These are phyloP conservation scores for Trichoderma parareesei DNA, from an alignment of 495 filamentous ascomycete species.

Conservation along the genomic window DNA sequence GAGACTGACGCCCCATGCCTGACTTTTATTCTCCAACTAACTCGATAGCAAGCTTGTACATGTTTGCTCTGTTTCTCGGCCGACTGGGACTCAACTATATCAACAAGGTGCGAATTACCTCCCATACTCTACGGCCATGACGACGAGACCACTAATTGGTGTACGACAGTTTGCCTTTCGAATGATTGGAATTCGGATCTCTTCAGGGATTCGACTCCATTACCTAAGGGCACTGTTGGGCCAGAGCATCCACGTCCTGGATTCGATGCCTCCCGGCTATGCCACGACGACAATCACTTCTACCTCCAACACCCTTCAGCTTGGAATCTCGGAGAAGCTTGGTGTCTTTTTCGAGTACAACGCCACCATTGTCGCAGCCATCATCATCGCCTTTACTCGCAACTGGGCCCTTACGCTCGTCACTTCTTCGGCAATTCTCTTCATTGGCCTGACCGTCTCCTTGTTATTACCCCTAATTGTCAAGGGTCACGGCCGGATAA, in stretches of 20 bases:
- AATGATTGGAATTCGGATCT: constrained; percentile 46
- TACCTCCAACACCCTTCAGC: constrained; percentile 55
- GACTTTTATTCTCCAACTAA: background rate
- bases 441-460: constrained; percentile 49
- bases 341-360: constrained; percentile 44
- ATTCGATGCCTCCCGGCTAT: constrained; percentile 45
- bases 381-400: constrained; percentile 47
- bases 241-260: constrained; percentile 45
- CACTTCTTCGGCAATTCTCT: constrained; percentile 46
- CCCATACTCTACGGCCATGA: background rate
- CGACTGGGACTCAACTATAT: constrained; percentile 51
- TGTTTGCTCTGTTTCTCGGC: constrained; percentile 56
- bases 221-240: constrained; percentile 45
- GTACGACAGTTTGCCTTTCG: constrained; percentile 42
- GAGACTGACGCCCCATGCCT: background rate
- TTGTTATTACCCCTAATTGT: constrained; percentile 48
- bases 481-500: constrained; percentile 32
- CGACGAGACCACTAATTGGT: constrained; percentile 4
- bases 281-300: constrained; percentile 54
- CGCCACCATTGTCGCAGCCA: constrained; percentile 41
- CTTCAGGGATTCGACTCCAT: constrained; percentile 42
- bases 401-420: constrained; percentile 51
- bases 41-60: constrained; percentile 34
- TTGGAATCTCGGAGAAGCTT: constrained; percentile 59
- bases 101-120: constrained; percentile 36